phyloP scores from a whole-genome alignment of 169 alveolate genomes.

The Miamiensis avidus region DNA sequence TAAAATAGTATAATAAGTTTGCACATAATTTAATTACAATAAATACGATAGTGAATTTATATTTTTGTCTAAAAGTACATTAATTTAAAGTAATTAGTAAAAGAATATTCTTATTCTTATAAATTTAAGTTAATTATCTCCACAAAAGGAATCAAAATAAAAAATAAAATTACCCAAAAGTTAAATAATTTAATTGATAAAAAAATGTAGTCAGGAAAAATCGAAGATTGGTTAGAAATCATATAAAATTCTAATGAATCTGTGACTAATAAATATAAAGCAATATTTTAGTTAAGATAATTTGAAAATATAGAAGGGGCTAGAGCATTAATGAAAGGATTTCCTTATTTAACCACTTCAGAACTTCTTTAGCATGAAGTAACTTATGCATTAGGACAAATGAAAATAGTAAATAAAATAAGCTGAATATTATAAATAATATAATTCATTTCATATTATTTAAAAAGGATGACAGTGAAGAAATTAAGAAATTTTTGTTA shows the following conservation, averaged over 20 bases:
- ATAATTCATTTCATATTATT: not conserved
- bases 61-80: too few relatives aligned
- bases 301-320: conserved; percentile 1
- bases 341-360: conserved; percentile 15
- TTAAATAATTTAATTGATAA: too few relatives aligned
- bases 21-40: too few relatives aligned
- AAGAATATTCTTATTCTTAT: too few relatives aligned
- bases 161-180: not conserved
- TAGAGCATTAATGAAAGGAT: conserved; percentile 6
- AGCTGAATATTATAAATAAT: too few relatives aligned
- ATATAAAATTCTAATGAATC: conserved; percentile 7
- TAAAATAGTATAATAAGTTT: not conserved
- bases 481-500: conserved; percentile 33
- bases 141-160: too few relatives aligned
- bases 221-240: not conserved
- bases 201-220: not conserved
- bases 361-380: conserved; percentile 61
- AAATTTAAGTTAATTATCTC: too few relatives aligned
- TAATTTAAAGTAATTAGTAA: too few relatives aligned
- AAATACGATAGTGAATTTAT: too few relatives aligned
- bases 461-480: not conserved
- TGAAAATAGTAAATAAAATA: conserved; percentile 23
- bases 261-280: conserved; percentile 13
- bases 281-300: conserved; percentile 12
- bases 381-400: conserved; percentile 55